phyloP scores from a whole-genome alignment of 768 basidiomycete species.

The Jaapia argillacea region DNA sequence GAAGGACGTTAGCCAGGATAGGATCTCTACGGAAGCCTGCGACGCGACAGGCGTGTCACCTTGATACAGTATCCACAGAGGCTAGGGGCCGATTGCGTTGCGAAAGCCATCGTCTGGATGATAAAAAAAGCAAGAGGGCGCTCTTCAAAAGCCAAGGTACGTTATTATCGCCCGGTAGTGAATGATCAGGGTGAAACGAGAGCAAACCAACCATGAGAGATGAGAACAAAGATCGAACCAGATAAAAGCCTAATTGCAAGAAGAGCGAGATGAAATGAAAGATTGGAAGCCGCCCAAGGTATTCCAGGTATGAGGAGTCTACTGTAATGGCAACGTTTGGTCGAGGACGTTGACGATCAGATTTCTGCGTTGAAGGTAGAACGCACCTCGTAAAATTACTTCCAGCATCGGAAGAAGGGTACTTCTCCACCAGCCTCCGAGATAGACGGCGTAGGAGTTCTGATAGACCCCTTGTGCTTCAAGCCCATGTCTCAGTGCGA shows the following conservation, averaged over 20 bases:
- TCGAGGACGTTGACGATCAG: slow-evolving; percentile 1
- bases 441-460: slow-evolving; percentile 1
- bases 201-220: slow-evolving; percentile 29
- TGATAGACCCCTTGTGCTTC: no score
- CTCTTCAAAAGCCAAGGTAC: no score
- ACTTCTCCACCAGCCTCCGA: slow-evolving; percentile 8
- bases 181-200: slow-evolving; percentile 1
- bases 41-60: no score
- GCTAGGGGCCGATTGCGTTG: no score
- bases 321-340: no score
- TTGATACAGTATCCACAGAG: no score
- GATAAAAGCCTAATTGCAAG: slow-evolving; percentile 19
- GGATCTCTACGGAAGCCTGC: no score
- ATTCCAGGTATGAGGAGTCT: slow-evolving; percentile 18
- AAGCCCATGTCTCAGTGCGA: slow-evolving; percentile 16
- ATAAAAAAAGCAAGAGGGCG: slow-evolving; percentile 22
- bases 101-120: slow-evolving; percentile 15
- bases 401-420: slow-evolving; percentile 7
- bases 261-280: slow-evolving; percentile 17
- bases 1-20: no score
- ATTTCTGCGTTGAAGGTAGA: not conserved
- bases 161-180: no score
- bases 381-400: slow-evolving; percentile 11
- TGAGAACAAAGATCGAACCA: no score
- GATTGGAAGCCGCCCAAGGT: slow-evolving; percentile 16